Evolutionary conservation across 2,329 filamentous ascomycete species (phyloP), one percentile per base, ranked within the genome.

Genomic region (Neurospora crassa): DNA sequence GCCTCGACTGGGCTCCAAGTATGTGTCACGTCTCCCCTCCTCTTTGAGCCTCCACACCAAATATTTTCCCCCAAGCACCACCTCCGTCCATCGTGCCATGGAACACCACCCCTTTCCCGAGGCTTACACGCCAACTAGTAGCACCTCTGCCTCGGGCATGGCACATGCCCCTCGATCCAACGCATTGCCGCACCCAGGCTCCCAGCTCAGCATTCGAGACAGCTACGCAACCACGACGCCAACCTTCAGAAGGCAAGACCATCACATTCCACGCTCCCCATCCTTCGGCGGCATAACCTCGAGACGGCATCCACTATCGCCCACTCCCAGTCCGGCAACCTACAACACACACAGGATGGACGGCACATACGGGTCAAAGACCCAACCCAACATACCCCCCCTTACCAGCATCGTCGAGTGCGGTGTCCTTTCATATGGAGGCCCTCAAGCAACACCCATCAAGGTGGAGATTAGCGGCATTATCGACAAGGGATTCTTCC

Each of bases 401-500:
- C 82, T 90, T 29, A 78, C 81, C 74, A 74, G 82, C 7, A 81
- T 87, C 69, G 83, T 83, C 40, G 84, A 83, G 45, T 83, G 90
- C 69, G 88, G 88, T 53, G 86, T 85, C n/a, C 85, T 93, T 70
- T 84, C 86, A 71, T 91, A 90, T 76, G 83, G 81, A 3, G 53
- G 53, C 14, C 83, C 84, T 2, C 78, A 81, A 68, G 79, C 77
- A 7, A 79, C 83, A 2, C 82, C 84, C 0, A 85, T 96, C 74
- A 90, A 89, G 74, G 86, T 92, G 24, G 90, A 92, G 16, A 92
- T 97, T 74, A 86, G 90, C 40, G 92, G 92, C 43, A 91, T 89
- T 76, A 93, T 97, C 72, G 92, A 96, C 79, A 96, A 97, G 77
- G 94, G 94, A 0, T 96, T 97, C 81, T 97, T 97, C 79, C 83